Percentiles rank a stretch among this genome's conserved stretches.
Evolutionary conservation across 148 eudicot genomes (phyloP).

Genomic region (Dianthus caryophyllus): DNA sequence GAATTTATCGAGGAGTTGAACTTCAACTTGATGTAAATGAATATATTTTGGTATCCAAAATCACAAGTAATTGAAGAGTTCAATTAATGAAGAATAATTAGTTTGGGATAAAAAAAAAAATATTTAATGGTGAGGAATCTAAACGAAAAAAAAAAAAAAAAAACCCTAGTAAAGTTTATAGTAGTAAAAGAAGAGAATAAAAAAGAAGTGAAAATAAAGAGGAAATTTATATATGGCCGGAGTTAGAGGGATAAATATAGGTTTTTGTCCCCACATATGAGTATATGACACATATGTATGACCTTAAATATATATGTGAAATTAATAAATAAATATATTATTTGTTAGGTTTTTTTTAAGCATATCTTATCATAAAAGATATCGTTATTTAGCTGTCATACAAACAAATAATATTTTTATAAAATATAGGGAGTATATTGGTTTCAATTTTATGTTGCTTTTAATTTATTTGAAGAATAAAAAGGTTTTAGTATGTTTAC

Average conservation of each 20-base stretch:
- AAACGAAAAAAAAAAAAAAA: no score
- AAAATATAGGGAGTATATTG: no score
- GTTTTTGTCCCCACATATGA: conserved; percentile 17
- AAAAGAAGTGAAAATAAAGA: not conserved
- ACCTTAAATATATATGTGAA: not conserved
- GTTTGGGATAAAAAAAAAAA: not conserved
- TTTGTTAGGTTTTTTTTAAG: not conserved
- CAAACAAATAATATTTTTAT: not conserved
- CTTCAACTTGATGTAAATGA: no score
- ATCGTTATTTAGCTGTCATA: not conserved
- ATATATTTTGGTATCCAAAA: not conserved
- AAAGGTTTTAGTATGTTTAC: not conserved
- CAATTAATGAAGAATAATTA: conserved; percentile 12
- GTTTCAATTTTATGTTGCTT: no score
- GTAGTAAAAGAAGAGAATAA: not conserved
- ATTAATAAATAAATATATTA: no score
- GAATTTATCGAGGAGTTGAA: not conserved
- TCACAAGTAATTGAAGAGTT: not conserved
- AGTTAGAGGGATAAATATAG: conserved; percentile 1
- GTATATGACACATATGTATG: not conserved
- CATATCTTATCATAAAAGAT: conserved; percentile 16
- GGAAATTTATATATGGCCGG: not conserved
- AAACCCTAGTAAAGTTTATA: conserved; percentile 14
- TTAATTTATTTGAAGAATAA: not conserved
- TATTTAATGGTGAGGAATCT: conserved; percentile 15